Percentiles rank a stretch among this genome's conserved stretches.
Conservation (phyloP, 352 stramenopile species). For the Globisporangium apiculatum region DNA sequence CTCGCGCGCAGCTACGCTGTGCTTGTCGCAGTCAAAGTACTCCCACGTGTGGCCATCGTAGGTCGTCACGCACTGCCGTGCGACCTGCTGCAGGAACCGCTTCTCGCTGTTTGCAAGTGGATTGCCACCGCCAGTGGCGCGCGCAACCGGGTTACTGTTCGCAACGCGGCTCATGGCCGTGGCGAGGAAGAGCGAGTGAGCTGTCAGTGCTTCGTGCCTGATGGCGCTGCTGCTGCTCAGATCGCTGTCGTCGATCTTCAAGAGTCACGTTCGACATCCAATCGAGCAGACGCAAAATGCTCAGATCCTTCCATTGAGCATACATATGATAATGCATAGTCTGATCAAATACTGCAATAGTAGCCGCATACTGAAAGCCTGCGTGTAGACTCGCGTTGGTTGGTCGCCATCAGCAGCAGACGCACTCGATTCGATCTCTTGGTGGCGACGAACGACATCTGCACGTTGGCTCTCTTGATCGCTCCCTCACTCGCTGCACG, state of each 20-base stretch:
- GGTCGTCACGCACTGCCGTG: conserved; percentile 62
- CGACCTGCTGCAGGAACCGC: conserved; percentile 50
- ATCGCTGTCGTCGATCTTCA: too few relatives aligned
- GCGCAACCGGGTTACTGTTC: conserved; percentile 11
- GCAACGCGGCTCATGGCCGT: conserved; percentile 12
- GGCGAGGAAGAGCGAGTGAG: neutral
- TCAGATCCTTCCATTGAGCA: too few relatives aligned
- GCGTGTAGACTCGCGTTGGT: neutral
- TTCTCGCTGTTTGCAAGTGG: conserved; percentile 27
- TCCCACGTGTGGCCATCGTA: conserved; percentile 76
- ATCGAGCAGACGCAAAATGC: too few relatives aligned
- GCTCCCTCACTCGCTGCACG: neutral
- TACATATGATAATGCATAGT: too few relatives aligned
- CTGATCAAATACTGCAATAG: neutral
- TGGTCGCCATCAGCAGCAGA: neutral
- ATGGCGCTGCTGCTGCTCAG: too few relatives aligned
- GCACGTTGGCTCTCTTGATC: neutral
- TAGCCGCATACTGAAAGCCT: neutral
- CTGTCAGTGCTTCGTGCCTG: too few relatives aligned
- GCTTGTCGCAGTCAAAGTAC: conserved; percentile 62
- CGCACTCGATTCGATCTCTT: too few relatives aligned
- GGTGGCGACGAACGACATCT: neutral
- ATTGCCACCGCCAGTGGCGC: conserved; percentile 5
- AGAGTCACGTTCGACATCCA: too few relatives aligned
- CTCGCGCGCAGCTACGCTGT: conserved; percentile 5